Evolutionary conservation across 805 yeast species (phyloP), one percentile per base, ranked within the genome.

Genomic region (Monosporozyma siamensis): DNA sequence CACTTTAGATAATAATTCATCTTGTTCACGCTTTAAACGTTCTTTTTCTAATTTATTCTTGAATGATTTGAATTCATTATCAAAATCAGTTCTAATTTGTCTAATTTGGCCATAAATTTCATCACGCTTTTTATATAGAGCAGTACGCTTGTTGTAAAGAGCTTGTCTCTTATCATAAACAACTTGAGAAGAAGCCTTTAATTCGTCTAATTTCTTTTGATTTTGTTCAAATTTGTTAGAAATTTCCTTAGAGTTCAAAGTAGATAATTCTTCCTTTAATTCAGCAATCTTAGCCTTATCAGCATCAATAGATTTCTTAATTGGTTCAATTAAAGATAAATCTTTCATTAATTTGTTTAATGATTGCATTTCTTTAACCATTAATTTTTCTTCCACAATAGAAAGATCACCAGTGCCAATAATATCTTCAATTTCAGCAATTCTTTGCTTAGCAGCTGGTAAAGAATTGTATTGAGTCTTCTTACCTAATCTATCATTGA

Each of bases 341-440:
- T 82, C 89, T 64, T 82, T 82, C 58, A 80, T 78, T 59, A 83
- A 68, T 67, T 85, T 87, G 66, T 90, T 80, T 63, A 92, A 75
- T 37, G 80, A 65, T 41, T 87, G 74, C 72, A 87, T 83, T 68
- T 90, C 97, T 68, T 84, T 84, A 52, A 92, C 78, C 50, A 72
- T 66, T 59, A 79, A 74, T 70, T 86, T 82, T 74, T 92, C 99
- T 49, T 90, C 95, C 42, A 88, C 97, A 58, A 92, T 77, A 54
- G 85, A 77, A 61, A 92, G 71, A 37, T 72, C 66, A 49, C 97
- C 97, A 40, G 82, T 66, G 43, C 83, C 85, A 48, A 92, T 80
- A 51, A 74, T 70, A 34, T 72, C 74, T 61, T 92, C 97, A 57
- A 87, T 75, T 50, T 69, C 70, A 45, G 61, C 59, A 56, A 84